phyloP scores from a whole-genome alignment of 306 rosid species.

The Morella rubra region DNA sequence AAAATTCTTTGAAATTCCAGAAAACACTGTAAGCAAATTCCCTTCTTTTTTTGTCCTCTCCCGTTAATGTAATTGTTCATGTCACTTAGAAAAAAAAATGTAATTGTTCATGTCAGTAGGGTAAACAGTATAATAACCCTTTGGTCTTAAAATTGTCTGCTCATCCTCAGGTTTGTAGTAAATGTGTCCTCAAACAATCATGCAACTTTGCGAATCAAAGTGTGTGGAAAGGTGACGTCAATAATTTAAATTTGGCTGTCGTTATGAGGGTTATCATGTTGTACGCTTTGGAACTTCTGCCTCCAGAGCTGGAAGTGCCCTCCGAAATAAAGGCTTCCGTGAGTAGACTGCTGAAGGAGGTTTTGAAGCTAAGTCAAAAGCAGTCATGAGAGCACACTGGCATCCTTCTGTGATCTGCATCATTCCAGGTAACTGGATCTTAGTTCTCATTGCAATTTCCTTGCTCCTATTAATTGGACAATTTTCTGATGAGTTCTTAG shows the following conservation, averaged over 20 bases:
- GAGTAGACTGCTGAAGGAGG: slow-evolving; percentile 57
- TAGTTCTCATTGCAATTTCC: slow-evolving; percentile 2
- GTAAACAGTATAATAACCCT: not conserved
- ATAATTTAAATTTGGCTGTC: slow-evolving; percentile 40
- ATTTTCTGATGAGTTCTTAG: not conserved
- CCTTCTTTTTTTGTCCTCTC: not conserved
- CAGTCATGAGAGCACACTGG: slow-evolving; percentile 19
- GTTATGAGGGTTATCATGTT: slow-evolving; percentile 48
- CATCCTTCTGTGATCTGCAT: not conserved
- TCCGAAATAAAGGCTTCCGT: slow-evolving; percentile 45
- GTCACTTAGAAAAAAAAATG: too few relatives aligned
- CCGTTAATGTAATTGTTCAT: not conserved
- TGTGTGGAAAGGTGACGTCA: slow-evolving; percentile 44
- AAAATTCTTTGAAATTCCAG: slow-evolving; percentile 61
- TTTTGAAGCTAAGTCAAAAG: slow-evolving; percentile 54
- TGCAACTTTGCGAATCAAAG: slow-evolving; percentile 55
- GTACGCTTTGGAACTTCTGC: slow-evolving; percentile 52
- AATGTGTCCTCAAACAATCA: slow-evolving; percentile 39
- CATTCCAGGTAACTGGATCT: slow-evolving; percentile 14
- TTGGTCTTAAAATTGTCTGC: not conserved
- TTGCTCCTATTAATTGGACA: not conserved
- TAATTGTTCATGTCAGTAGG: not conserved
- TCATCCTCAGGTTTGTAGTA: slow-evolving; percentile 46
- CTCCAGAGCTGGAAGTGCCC: slow-evolving; percentile 51
- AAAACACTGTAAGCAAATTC: slow-evolving; percentile 34